A percentile compares a stretch with the other conserved stretches of the same genome.
Conservation (phyloP, 2,329 filamentous ascomycete species). For the Ceratocystis colombiana region DNA sequence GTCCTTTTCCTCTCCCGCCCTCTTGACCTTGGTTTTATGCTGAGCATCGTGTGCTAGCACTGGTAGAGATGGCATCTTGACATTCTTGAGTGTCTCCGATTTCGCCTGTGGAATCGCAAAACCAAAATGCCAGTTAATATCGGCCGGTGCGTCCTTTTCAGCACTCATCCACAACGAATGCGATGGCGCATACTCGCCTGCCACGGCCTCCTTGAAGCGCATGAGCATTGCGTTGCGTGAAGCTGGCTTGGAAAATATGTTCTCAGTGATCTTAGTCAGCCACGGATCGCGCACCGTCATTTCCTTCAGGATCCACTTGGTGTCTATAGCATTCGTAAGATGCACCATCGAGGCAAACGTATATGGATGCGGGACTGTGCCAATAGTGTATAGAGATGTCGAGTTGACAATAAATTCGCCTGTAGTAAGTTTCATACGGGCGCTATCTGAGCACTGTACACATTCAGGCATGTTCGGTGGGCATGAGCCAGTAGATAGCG, state of each 20-base stretch:
- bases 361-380: constrained; percentile 83
- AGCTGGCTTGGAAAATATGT: constrained; percentile 44
- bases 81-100: constrained; percentile 20
- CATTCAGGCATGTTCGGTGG: constrained; percentile 72
- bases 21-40: constrained; percentile 17
- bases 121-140: constrained; percentile 82
- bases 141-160: constrained; percentile 51
- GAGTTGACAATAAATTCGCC: constrained; percentile 60
- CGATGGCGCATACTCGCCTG: constrained; percentile 47
- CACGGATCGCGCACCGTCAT: constrained; percentile 63
- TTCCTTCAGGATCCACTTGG: constrained; percentile 55
- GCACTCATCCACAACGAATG: constrained; percentile 74
- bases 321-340: constrained; percentile 50
- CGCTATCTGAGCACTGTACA: constrained; percentile 57
- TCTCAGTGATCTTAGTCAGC: constrained; percentile 61
- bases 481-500: constrained; percentile 60
- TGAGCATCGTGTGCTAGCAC: constrained; percentile 37
- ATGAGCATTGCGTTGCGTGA: constrained; percentile 55
- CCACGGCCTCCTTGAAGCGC: constrained; percentile 71
- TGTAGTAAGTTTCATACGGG: constrained; percentile 56
- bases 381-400: constrained; percentile 66
- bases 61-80: constrained; percentile 31
- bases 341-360: constrained; percentile 62
- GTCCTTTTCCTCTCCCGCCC: background rate
- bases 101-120: constrained; percentile 59